phyloP scores from a whole-genome alignment of 805 yeast genomes.

The Myxozyma kluyveri region DNA sequence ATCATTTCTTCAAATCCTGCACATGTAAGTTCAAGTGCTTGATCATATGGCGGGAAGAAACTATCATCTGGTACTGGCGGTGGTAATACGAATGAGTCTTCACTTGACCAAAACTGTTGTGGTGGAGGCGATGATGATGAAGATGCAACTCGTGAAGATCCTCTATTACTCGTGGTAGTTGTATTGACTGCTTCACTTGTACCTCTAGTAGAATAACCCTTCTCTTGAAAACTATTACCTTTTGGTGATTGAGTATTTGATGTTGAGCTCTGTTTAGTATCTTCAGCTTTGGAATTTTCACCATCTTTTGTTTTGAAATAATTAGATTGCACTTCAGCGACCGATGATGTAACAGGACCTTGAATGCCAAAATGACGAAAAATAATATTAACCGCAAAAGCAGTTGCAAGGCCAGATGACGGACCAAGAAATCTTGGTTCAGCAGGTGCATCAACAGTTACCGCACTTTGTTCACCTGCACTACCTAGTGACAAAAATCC shows the following conservation, averaged over 20 bases:
- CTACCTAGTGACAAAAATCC: constrained; percentile 26
- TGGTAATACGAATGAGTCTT: constrained; percentile 3
- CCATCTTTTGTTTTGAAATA: constrained; percentile 4
- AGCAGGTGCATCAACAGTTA: constrained; percentile 17
- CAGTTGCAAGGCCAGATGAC: constrained; percentile 22
- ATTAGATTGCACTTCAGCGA: constrained; percentile 9
- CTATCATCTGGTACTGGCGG: constrained; percentile 1
- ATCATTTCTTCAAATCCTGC: constrained; percentile 19
- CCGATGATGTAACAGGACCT: constrained; percentile 3
- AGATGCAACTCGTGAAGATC: neutral
- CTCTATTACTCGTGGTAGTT: neutral
- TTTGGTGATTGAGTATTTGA: too few relatives aligned
- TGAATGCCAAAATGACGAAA: constrained; percentile 10
- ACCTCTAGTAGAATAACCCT: neutral
- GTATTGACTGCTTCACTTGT: neutral
- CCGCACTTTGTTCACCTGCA: constrained; percentile 24
- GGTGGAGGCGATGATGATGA: neutral
- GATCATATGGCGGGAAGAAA: constrained; percentile 21
- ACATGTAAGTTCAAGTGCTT: constrained; percentile 3
- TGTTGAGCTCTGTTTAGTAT: too few relatives aligned
- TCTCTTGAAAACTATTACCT: too few relatives aligned
- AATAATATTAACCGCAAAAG: constrained; percentile 12
- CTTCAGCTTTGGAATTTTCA: neutral
- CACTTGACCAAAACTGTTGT: neutral
- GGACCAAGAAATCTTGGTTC: constrained; percentile 27